Base-by-base conservation (phyloP, 1,139 yeast species). In the Hanseniaspora gamundiae region DNA sequence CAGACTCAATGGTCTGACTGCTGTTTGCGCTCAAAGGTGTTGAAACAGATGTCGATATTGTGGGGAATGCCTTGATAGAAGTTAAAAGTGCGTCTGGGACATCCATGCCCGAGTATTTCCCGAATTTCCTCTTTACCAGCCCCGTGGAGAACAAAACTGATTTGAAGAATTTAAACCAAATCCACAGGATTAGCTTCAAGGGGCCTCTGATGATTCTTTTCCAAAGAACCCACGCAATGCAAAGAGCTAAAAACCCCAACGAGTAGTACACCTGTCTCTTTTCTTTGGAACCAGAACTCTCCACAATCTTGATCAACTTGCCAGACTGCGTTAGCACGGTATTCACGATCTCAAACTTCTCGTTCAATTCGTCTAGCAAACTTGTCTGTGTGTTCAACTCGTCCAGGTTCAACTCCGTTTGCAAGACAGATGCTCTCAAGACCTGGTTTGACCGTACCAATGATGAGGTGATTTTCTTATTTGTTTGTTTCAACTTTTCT, bases 211-310 rank as follows among this genome's bases (percentile, higher is more conserved):
- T 63, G 1, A 76, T 58, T 49, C 83, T 64, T 43, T 76, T 59
- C 77, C 80, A 77, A 2, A 76, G 51, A 0, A 77, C 77, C 76
- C 80, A 74, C 0, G 65, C 54, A 40, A 77, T 67, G 49, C 78
- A 73, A 1, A 68, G 43, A 4, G 64, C 54, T 41, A 77, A 67
- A 51, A 77, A 76, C 1, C 69, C 71, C 14, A 76, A 55, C 4
- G 79, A 68, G 42, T 69, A 48, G 51, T 76, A 75, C 39, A 78
- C 76, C 44, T 75, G 62, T 47, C 70, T 66, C 51, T 74, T 72
- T 53, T 77, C 83, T 27, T 66, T 64, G 45, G 69, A 68, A 39
- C 76, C 77, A 47, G 78, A 77, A 47, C 69, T 67, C 51, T 76
- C 78, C 38, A 66, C 56, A 19, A 60, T 55, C 43, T 59, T 60